These are phyloP conservation scores for Piloderma croceum DNA, from an alignment of 768 basidiomycete species.

Conservation along the genomic window DNA sequence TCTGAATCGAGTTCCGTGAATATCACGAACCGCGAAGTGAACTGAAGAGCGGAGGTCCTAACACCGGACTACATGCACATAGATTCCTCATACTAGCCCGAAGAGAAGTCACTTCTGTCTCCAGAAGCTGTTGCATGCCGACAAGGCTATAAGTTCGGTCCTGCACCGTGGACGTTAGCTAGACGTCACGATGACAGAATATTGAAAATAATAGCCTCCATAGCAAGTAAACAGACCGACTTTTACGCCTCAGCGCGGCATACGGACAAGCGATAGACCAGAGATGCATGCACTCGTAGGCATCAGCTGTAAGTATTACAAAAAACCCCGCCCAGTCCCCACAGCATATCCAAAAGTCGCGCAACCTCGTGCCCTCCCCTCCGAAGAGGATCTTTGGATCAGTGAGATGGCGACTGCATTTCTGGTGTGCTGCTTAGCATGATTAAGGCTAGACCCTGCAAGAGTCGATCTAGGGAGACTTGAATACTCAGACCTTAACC, in stretches of 20 bases:
- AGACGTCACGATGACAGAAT: too few species aligned
- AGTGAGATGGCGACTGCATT: conserved; percentile 35
- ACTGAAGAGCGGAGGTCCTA: conserved; percentile 46
- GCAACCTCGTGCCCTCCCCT: conserved; percentile 28
- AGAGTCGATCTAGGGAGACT: conserved; percentile 60
- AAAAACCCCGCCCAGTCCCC: conserved; percentile 50
- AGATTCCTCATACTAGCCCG: conserved; percentile 19
- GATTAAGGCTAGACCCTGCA: conserved; percentile 55
- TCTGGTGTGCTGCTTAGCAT: conserved; percentile 63
- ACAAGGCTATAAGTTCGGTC: too few species aligned
- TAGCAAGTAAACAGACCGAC: too few species aligned
- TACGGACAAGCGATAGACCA: too few species aligned
- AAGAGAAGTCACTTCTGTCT: too few species aligned
- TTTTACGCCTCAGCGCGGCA: too few species aligned
- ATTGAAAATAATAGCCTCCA: too few species aligned
- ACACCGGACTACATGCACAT: conserved; percentile 11
- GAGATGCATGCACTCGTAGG: too few species aligned
- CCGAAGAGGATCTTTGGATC: conserved; percentile 39
- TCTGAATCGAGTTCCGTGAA: conserved; percentile 61
- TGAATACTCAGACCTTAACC: conserved; percentile 78
- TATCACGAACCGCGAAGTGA: conserved; percentile 57
- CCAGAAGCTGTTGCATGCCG: too few species aligned
- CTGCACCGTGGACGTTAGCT: too few species aligned
- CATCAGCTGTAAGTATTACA: too few species aligned
- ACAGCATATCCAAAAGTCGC: conserved; percentile 50